phyloP scores from a whole-genome alignment of 2,329 filamentous ascomycete species.

The Aspergillus pseudoviridinutans region DNA sequence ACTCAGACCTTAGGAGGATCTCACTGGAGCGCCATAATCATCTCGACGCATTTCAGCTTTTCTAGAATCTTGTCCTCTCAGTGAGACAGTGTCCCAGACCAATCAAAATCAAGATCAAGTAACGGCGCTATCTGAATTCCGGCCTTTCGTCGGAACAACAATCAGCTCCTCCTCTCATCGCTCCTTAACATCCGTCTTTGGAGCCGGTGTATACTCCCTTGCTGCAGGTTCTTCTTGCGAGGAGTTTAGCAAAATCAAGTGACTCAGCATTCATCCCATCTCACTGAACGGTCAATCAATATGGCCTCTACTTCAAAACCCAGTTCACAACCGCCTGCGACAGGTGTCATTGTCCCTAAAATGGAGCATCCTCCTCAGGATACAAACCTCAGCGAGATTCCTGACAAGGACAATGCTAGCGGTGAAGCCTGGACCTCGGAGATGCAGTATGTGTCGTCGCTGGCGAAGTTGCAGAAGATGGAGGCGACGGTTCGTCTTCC shows the following conservation, averaged over 20 bases:
- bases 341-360: constrained; percentile 16
- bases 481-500: constrained; percentile 25
- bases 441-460: constrained; percentile 36
- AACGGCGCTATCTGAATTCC: too few relatives aligned
- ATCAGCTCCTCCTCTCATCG: not conserved
- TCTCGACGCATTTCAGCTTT: too few relatives aligned
- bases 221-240: too few relatives aligned
- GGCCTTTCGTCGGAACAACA: not conserved
- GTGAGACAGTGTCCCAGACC: too few relatives aligned
- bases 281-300: not conserved
- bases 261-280: not conserved
- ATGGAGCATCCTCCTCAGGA: constrained; percentile 6
- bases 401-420: not conserved
- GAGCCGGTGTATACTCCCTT: too few relatives aligned
- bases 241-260: too few relatives aligned
- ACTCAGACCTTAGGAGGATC: not conserved
- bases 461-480: constrained; percentile 39
- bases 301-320: constrained; percentile 6
- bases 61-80: too few relatives aligned
- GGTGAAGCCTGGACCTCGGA: constrained; percentile 29
- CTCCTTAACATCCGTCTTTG: too few relatives aligned
- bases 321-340: constrained; percentile 1
- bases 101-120: too few relatives aligned
- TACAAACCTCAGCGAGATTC: not conserved
- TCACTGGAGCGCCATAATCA: not conserved